Evolutionary conservation across 441 rosid genomes (phyloP), one percentile per base, ranked within the genome.

Genomic region (Euphorbia celastroides): DNA sequence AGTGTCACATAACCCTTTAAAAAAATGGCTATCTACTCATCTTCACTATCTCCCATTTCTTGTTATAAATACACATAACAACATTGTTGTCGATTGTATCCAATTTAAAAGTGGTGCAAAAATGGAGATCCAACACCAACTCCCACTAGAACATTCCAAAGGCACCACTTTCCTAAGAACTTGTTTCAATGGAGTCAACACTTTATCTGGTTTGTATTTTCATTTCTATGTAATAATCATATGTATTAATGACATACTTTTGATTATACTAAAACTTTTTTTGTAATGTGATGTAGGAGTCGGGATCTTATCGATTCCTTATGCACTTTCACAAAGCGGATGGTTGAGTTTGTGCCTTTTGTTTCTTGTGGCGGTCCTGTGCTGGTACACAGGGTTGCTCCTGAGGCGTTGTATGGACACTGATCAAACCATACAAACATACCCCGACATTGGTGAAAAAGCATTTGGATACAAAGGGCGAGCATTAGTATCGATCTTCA

Each of bases 381-480:
- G 86, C 66, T 88, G 83, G 74, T 88, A 88, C 68, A 88, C 93
- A 26, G 90, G 86, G 5, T 12, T 84, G 17, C 93, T 88, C 64
- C 80, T 84, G 12, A 68, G 62, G 20, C 81, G 89, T 0, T 86
- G 90, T 51, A 58, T 31, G 62, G 62, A 58, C 36, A 23, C 70
- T 0, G 68, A 68, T 66, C 78, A 78, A 1, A 46, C 31, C 30
- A 73, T 84, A 73, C 77, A 69, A 70, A 78, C 82, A 57, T 88
- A 88, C 70, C 90, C 90, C 0, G 93, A 88, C 64, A 84, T 88
- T 16, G 89, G 86, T 0, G 62, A 76, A 2, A 72, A 74, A 19
- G 93, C 93, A n/a, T 88, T 88, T 48, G 90, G 94, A 27, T 69
- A 52, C 62, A 86, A 73, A 70, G 94, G 94, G 59, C 80, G 84